Evolutionary conservation across 495 filamentous ascomycete genomes (phyloP).

Genomic region (Paragyromitra xinjiangensis): DNA sequence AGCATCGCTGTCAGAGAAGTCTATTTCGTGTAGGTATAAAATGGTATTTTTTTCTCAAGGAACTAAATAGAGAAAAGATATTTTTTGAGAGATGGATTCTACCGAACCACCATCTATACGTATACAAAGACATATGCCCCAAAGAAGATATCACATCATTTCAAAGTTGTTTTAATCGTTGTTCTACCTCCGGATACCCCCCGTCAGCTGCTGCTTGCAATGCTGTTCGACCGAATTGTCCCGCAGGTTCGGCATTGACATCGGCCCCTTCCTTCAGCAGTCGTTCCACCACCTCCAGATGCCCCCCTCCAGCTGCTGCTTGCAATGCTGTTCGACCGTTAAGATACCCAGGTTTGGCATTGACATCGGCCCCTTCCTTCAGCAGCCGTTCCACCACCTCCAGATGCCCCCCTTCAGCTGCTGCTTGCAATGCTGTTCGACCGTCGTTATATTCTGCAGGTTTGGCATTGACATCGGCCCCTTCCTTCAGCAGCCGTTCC

Average conservation of each 20-base stretch:
- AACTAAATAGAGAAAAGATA: no score
- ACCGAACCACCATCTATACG: no score
- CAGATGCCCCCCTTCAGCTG: slow-evolving; percentile 9
- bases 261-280: slow-evolving; percentile 7
- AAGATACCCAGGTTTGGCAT: background rate
- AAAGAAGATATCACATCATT: no score
- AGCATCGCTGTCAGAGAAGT: no score
- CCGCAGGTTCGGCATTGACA: background rate
- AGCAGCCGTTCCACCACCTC: slow-evolving; percentile 25
- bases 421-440: slow-evolving; percentile 36
- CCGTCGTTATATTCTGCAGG: no score
- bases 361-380: slow-evolving; percentile 1
- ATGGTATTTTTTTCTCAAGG: no score
- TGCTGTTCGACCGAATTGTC: slow-evolving; percentile 37
- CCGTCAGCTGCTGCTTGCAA: slow-evolving; percentile 31
- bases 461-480: no score
- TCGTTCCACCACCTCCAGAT: background rate
- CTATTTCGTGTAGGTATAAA: no score
- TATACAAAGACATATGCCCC: no score
- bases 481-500: background rate
- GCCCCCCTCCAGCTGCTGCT: slow-evolving; percentile 15
- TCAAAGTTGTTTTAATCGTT: no score
- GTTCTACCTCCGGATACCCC: background rate
- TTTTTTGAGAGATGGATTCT: no score
- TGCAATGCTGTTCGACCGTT: slow-evolving; percentile 39